Evolutionary conservation across 2,329 filamentous ascomycete genomes (phyloP).

Genomic region (Aciculosporium take): DNA sequence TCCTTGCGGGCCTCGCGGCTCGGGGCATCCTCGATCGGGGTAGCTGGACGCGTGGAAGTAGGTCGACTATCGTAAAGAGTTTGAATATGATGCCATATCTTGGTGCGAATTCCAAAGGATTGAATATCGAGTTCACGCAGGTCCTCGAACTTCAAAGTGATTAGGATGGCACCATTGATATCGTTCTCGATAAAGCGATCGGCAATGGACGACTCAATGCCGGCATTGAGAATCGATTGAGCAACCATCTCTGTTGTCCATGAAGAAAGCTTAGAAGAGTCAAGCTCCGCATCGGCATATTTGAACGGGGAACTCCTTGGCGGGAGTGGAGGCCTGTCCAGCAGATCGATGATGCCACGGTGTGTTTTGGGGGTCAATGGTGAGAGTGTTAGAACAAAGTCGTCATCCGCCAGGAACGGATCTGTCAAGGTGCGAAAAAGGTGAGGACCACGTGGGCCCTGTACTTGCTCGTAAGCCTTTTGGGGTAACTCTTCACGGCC

Average conservation of each 20-base stretch:
- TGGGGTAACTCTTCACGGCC: constrained; percentile 47
- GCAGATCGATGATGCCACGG: constrained; percentile 18
- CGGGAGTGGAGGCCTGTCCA: constrained; percentile 12
- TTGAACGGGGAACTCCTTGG: constrained; percentile 38
- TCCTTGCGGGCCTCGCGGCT: constrained; percentile 36
- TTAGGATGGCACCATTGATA: constrained; percentile 73
- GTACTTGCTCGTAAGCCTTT: constrained; percentile 48
- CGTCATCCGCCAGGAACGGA: constrained; percentile 24
- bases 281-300: constrained; percentile 42
- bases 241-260: constrained; percentile 70
- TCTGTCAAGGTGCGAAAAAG: constrained; percentile 63
- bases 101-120: constrained; percentile 69
- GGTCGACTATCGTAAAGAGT: constrained; percentile 44
- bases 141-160: constrained; percentile 86
- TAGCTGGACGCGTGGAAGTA: constrained; percentile 37
- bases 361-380: constrained; percentile 55
- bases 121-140: constrained; percentile 66
- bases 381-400: constrained; percentile 51
- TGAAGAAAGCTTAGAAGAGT: constrained; percentile 42
- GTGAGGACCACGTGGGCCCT: constrained; percentile 75
- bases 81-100: constrained; percentile 69
- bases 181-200: constrained; percentile 85
- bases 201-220: constrained; percentile 62
- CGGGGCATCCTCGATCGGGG: constrained; percentile 46
- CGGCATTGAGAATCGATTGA: constrained; percentile 73